Evolutionary conservation across 2,329 filamentous ascomycete species (phyloP).

Genomic region (Calonectria pseudoreteaudii): DNA sequence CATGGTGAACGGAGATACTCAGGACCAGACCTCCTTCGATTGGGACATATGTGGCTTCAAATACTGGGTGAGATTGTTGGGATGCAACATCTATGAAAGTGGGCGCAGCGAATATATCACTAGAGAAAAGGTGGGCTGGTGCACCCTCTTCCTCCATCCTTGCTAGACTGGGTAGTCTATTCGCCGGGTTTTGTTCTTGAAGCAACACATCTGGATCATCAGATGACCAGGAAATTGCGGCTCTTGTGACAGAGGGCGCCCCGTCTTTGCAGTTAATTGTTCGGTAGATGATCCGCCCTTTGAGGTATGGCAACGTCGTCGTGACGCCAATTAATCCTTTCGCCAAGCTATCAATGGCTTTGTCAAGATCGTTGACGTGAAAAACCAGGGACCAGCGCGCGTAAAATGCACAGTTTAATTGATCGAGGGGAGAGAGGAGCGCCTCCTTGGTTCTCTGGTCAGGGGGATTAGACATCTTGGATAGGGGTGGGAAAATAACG

Average conservation of each 20-base stretch:
- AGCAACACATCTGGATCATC: not conserved
- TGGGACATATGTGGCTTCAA: not conserved
- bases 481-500: not conserved
- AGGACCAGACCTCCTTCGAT: not conserved
- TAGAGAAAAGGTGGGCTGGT: not conserved
- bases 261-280: not conserved
- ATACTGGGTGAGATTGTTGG: not conserved
- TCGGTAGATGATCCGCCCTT: not conserved
- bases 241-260: not conserved
- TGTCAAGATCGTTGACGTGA: not conserved
- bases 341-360: not conserved
- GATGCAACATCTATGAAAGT: not conserved
- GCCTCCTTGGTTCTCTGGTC: not conserved
- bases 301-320: not conserved
- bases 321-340: not conserved
- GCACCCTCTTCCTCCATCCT: not conserved
- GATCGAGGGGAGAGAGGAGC: not conserved
- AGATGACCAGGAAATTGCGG: not conserved
- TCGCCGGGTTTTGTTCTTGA: not conserved
- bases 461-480: not conserved
- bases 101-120: not conserved
- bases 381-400: not conserved
- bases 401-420: not conserved
- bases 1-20: not conserved
- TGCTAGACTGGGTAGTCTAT: not conserved